Base-by-base conservation (phyloP, 225 moss, liverwort and hornwort genomes). In the Sphagnum contortum region DNA sequence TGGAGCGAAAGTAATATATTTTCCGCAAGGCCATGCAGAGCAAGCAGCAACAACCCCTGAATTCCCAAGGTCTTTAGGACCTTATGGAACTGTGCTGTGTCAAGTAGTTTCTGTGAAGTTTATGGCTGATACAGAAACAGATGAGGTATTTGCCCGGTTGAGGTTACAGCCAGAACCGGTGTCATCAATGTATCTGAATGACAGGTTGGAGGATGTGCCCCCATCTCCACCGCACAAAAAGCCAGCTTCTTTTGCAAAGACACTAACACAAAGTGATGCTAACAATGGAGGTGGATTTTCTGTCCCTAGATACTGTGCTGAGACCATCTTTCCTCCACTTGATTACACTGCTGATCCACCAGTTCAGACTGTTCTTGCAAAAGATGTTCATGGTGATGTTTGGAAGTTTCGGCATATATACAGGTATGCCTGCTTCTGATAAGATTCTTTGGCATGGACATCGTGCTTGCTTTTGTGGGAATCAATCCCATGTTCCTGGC, bases 401-500 rank as follows among this genome's bases (percentile, higher is more conserved):
- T 98, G 98, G 98, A 98, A 88, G 74, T 98, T 98, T 71, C 88
- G 98, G 12, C 98, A 98, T 68, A 98, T 98, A 63, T 98, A 98
- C 81, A 81, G 85, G 85, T 73, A 76, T 51, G 63, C 49, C 0
- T 61, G 14, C 57, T 58, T 58, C 58, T 8, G 29, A 29, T 29
- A 29, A 29, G 29, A 29, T 29, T 29, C 29, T 29, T 29, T 29
- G 29, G 29, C 29, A 29, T 29, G 29, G 29, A 29, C 29, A 29
- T 29, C 29, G 1, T 29, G 29, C 29, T 29, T 29, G 29, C 29
- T 29, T 29, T 29, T 29, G 29, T 29, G 29, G 29, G 29, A 29
- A 29, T 29, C 29, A 29, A 29, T 29, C 29, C 29, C 29, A 29
- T 29, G 29, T 29, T 29, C 29, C 29, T 29, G 29, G 29, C 29